Evolutionary conservation across 768 basidiomycete genomes (phyloP), one percentile per base, ranked within the genome.

Genomic region (Amanita rubescens): DNA sequence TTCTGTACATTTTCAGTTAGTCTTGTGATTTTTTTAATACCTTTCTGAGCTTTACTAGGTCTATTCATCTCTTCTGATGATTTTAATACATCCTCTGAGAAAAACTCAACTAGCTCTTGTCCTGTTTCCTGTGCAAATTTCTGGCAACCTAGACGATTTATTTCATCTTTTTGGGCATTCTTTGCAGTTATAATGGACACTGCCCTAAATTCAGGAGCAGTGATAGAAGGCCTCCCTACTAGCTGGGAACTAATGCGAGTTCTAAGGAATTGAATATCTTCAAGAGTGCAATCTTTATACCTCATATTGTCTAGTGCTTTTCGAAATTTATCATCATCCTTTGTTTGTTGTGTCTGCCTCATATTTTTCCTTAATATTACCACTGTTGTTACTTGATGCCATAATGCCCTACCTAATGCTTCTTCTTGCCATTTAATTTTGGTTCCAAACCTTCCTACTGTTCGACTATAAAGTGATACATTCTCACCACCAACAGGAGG

Each of bases 331-430:
- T 46, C 35, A 52, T 64, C 63, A 33, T 56, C 49, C 12, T 20
- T 12, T 11, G 49, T 44, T 34, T 61, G 57, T 2, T 9, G 17
- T 3, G 33, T 59, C 48, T 69, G 67, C 3, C 62, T 25, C 69
- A 70, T 71, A 49, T 70, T 73, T 49, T 71, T 17, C 6, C 58
- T 14, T 0, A 72, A 51, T 3, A 71, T 66, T 0, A 71, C 66
- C 1, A 69, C 68, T 0, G 61, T 64, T 0, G 63, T 66, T 2
- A 70, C 58, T 37, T 66, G 60, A 39, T 69, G 66, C 68, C 68
- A 69, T 0, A 67, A n/a, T 0, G 62, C 60, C 33, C 64, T 62
- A 0, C 67, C 67, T 9, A 64, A 46, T 1, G 57, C 52, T 33
- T 30, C 57, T 44, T 59, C 51, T 45, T 68, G 65, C 0, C 43